A percentile compares a stretch with the other conserved stretches of the same genome.
Evolutionary conservation across 257 asterid species (phyloP).

Genomic region (Ballota nigra): DNA sequence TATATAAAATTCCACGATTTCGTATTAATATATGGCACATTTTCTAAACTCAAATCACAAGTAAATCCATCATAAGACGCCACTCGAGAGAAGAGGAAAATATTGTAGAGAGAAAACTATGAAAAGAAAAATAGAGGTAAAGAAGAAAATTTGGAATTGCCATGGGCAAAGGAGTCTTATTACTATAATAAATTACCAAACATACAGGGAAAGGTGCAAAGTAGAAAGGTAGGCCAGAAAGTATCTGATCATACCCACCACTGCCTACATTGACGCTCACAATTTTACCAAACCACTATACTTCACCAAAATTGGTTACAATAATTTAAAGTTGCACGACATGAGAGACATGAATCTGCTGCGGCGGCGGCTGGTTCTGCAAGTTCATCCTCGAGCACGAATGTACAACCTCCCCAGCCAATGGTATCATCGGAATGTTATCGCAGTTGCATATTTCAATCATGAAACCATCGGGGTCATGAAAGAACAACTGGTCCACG

Average conservation of each 20-base stretch:
- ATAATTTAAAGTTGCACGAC: slow-evolving; percentile 41
- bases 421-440: slow-evolving; percentile 64
- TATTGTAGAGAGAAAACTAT: no score
- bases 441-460: slow-evolving; percentile 95
- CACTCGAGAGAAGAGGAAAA: no score
- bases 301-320: no score
- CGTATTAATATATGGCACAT: no score
- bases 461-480: slow-evolving; percentile 97
- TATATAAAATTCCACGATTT: no score
- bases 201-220: neutral
- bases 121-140: no score
- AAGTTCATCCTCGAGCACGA: slow-evolving; percentile 67
- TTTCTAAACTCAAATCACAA: no score
- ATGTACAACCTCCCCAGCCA: slow-evolving; percentile 69
- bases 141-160: neutral
- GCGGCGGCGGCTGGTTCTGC: slow-evolving; percentile 49
- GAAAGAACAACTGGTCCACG: slow-evolving; percentile 91
- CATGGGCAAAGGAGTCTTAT: slow-evolving; percentile 32
- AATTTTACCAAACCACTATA: no score
- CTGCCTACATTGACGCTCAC: no score
- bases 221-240: slow-evolving; percentile 20
- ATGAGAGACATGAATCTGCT: slow-evolving; percentile 40
- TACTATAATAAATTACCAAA: slow-evolving; percentile 10
- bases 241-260: neutral
- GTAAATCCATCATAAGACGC: no score